Evolutionary conservation across 495 filamentous ascomycete species (phyloP), one percentile per base, ranked within the genome.

Genomic region (Pseudotulostoma volvatum): DNA sequence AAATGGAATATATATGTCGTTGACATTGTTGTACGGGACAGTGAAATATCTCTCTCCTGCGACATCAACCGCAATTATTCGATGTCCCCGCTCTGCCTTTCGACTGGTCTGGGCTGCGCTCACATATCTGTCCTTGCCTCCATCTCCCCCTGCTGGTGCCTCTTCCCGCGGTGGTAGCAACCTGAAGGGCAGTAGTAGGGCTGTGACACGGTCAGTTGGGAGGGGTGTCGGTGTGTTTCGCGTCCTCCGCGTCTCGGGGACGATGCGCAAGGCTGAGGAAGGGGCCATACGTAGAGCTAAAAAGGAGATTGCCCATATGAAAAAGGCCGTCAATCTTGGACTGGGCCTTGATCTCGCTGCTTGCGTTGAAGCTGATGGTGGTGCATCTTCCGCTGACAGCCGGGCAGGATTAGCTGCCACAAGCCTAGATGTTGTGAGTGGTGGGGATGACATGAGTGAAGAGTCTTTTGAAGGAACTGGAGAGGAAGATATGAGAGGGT

Each of bases 1-100:
- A n/a, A n/a, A n/a, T n/a, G n/a, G n/a, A 20, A 34, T 47, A 43
- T 48, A 34, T 8, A 21, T 37, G 34, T 40, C 38, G 31, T 36
- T 43, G 38, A 28, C 25, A 34, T 11, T 21, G 32, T 37, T 28
- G 20, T 17, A 8, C 34, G 9, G 2, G 38, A 28, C 41, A 92
- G 85, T 97, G 9, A 94, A 90, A 67, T 96, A 96, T 57, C 71
- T 90, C 35, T 93, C 86, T 4, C 69, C 71, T 1, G 82, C 83
- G n/a, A 97, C 92, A 0, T 92, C 84, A 14, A 97, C 88, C 4
- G 81, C 84, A 37, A 96, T 96, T 40, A 63, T 97, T 19, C 74
- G 82, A 35, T 77, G 81, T 42, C 71, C 81, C 7, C 76, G 87
- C 31, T 73, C 73, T 0, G 74, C 87, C 34, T 92, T 82, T 56